phyloP scores from a whole-genome alignment of 768 basidiomycete genomes.

The Rhizopogon salebrosus region DNA sequence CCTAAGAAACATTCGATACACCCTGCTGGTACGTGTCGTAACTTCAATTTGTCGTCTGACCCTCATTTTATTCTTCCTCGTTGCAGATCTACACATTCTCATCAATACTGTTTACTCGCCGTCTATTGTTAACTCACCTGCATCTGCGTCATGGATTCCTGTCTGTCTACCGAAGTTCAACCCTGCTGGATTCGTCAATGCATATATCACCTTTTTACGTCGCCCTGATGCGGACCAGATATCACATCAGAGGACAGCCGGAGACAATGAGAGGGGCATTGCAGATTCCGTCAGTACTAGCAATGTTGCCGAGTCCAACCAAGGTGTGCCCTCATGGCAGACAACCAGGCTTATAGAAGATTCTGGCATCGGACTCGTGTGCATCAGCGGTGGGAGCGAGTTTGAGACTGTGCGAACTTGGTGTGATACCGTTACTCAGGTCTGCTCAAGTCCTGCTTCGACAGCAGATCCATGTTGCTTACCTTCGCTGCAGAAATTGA shows the following conservation, averaged over 20 bases:
- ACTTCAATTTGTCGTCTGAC: slow-evolving; percentile 2
- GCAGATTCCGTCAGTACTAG: background rate
- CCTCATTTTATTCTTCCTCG: background rate
- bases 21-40: slow-evolving; percentile 59
- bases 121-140: slow-evolving; percentile 70
- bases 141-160: slow-evolving; percentile 89
- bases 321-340: slow-evolving; percentile 12
- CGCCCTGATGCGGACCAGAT: slow-evolving; percentile 24
- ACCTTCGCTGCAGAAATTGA: slow-evolving; percentile 48
- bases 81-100: slow-evolving; percentile 78
- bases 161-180: slow-evolving; percentile 96
- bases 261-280: slow-evolving; percentile 1
- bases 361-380: slow-evolving; percentile 60
- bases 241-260: background rate
- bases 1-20: slow-evolving; percentile 95
- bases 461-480: background rate
- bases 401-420: slow-evolving; percentile 80
- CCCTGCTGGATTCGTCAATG: slow-evolving; percentile 82
- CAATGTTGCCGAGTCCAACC: slow-evolving; percentile 6
- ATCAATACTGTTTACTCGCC: slow-evolving; percentile 87
- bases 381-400: slow-evolving; percentile 77
- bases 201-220: slow-evolving; percentile 74
- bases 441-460: slow-evolving; percentile 24
- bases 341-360: slow-evolving; percentile 10
- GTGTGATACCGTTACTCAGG: slow-evolving; percentile 64